These are phyloP conservation scores for Fusarium stilboides DNA, from an alignment of 2,329 filamentous ascomycete genomes.

Conservation along the genomic window DNA sequence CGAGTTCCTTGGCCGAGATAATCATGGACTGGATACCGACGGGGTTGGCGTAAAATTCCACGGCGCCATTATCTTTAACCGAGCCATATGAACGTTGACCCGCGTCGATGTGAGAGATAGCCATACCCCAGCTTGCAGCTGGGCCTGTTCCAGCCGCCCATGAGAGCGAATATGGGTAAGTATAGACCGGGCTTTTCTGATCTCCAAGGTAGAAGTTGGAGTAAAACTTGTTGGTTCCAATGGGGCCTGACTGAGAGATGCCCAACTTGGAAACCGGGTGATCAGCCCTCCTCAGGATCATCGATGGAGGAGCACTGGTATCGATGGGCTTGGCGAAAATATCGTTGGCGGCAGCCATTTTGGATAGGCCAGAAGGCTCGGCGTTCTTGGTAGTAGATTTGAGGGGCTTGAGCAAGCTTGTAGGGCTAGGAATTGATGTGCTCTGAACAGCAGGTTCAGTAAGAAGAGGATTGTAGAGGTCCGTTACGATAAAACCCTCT, in stretches of 20 bases:
- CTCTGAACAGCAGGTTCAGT: slow-evolving; percentile 34
- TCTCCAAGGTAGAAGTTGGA: slow-evolving; percentile 84
- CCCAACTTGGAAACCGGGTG: slow-evolving; percentile 72
- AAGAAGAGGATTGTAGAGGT: slow-evolving; percentile 39
- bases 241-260: slow-evolving; percentile 63
- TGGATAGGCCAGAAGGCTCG: slow-evolving; percentile 35
- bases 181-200: slow-evolving; percentile 79
- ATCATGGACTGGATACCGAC: slow-evolving; percentile 85
- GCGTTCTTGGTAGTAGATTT: slow-evolving; percentile 45
- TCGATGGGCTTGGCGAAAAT: slow-evolving; percentile 72
- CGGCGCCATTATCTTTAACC: slow-evolving; percentile 68
- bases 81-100: slow-evolving; percentile 78
- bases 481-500: slow-evolving; percentile 50
- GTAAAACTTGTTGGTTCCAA: slow-evolving; percentile 86
- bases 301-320: slow-evolving; percentile 64
- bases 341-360: slow-evolving; percentile 56
- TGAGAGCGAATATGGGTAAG: slow-evolving; percentile 80
- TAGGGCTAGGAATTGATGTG: slow-evolving; percentile 56
- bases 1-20: slow-evolving; percentile 83
- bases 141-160: slow-evolving; percentile 77
- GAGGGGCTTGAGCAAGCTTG: slow-evolving; percentile 52
- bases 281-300: slow-evolving; percentile 64
- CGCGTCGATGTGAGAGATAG: slow-evolving; percentile 80
- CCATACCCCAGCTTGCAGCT: slow-evolving; percentile 81
- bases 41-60: slow-evolving; percentile 84